These are phyloP conservation scores for Talaromyces funiculosus DNA, from an alignment of 2,329 filamentous ascomycete genomes.

Conservation along the genomic window DNA sequence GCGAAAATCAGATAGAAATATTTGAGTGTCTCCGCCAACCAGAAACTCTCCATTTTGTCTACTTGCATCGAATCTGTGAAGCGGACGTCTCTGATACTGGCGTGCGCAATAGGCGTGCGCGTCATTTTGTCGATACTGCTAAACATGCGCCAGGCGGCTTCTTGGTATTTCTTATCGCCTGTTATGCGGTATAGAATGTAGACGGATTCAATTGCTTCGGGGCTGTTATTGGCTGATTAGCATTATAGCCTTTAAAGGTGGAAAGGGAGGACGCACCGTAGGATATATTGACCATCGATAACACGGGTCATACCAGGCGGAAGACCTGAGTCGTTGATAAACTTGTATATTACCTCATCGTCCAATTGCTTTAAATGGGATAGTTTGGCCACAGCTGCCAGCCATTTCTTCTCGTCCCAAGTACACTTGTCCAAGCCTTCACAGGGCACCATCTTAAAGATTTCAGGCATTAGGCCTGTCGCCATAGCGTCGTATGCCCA, in stretches of 20 bases:
- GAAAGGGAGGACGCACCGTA: constrained; percentile 10
- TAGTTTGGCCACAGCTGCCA: constrained; percentile 22
- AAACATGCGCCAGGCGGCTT: constrained; percentile 48
- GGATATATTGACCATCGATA: constrained; percentile 13
- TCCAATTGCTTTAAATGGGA: background rate
- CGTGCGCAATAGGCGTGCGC: constrained; percentile 40
- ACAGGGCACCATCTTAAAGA: constrained; percentile 50
- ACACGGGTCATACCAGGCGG: constrained; percentile 14
- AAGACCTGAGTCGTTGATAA: constrained; percentile 4
- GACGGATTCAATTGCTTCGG: constrained; percentile 58
- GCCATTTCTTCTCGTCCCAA: constrained; percentile 49
- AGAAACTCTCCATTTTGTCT: constrained; percentile 43
- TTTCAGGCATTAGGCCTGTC: constrained; percentile 58
- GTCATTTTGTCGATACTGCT: constrained; percentile 41
- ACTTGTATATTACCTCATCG: background rate
- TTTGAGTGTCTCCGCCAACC: constrained; percentile 43
- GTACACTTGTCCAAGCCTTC: constrained; percentile 38
- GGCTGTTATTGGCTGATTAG: constrained; percentile 21
- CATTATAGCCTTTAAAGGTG: background rate
- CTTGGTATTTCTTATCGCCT: constrained; percentile 45
- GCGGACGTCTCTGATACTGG: constrained; percentile 40
- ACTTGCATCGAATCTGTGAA: constrained; percentile 22
- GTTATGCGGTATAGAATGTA: constrained; percentile 58
- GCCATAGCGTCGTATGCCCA: constrained; percentile 56
- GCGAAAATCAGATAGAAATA: constrained; percentile 44